Evolutionary conservation across 2,329 filamentous ascomycete species (phyloP).

Genomic region (Penicillium sp.): DNA sequence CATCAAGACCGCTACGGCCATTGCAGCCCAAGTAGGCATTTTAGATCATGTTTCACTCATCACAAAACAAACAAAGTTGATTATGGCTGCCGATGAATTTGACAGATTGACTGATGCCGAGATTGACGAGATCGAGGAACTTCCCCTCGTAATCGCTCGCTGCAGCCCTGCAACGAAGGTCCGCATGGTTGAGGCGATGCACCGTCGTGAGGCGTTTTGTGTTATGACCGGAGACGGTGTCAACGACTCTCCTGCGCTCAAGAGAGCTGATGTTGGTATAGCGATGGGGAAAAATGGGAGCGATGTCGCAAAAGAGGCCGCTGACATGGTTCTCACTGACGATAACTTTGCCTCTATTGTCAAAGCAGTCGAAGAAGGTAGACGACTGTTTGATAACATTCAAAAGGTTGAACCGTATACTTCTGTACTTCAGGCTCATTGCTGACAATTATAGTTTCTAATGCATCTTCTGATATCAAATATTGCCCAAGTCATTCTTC

Average conservation of each 20-base stretch:
- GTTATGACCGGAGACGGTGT: constrained; percentile 90
- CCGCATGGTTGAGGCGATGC: constrained; percentile 85
- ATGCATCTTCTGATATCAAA: constrained; percentile 78
- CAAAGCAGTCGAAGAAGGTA: constrained; percentile 77
- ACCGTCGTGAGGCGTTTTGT: constrained; percentile 72
- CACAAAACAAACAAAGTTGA: constrained; percentile 44
- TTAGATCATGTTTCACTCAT: constrained; percentile 44
- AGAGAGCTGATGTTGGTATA: constrained; percentile 80
- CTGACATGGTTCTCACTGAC: constrained; percentile 63
- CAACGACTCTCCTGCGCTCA: constrained; percentile 80
- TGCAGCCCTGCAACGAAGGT: constrained; percentile 86
- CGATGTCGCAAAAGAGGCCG: constrained; percentile 80
- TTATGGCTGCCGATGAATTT: constrained; percentile 59
- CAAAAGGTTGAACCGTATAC: constrained; percentile 56
- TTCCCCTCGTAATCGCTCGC: constrained; percentile 79
- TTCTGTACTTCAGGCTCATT: constrained; percentile 30
- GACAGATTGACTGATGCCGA: constrained; percentile 54
- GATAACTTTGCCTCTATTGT: constrained; percentile 89
- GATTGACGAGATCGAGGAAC: constrained; percentile 66
- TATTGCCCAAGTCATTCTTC: constrained; percentile 77
- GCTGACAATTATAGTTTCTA: constrained; percentile 55
- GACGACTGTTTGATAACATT: constrained; percentile 85
- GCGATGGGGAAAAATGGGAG: constrained; percentile 84
- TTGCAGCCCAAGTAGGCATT: constrained; percentile 59
- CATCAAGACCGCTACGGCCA: constrained; percentile 57